phyloP scores from a whole-genome alignment of 306 rosid species.

The Carpinus fangiana region DNA sequence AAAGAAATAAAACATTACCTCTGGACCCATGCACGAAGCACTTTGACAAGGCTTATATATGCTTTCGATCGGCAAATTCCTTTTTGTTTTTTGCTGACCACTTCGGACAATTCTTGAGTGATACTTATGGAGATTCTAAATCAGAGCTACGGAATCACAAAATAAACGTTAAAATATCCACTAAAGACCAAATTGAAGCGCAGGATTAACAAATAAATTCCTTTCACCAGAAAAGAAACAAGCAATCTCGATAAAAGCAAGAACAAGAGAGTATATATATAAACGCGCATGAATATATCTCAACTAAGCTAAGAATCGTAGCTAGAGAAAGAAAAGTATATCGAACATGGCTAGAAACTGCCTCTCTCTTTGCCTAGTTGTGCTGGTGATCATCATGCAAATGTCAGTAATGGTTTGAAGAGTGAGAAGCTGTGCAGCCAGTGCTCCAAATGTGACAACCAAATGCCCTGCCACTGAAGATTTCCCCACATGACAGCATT shows the following conservation, averaged over 20 bases:
- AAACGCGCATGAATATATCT: background rate
- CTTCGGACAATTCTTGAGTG: too few relatives aligned
- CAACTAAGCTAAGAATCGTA: background rate
- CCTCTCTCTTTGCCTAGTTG: constrained; percentile 13
- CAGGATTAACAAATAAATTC: too few relatives aligned
- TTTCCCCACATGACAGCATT: constrained; percentile 42
- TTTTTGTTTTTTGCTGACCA: too few relatives aligned
- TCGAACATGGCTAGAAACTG: constrained; percentile 1
- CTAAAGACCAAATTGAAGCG: background rate
- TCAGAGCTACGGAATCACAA: background rate
- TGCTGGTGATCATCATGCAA: background rate
- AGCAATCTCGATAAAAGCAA: constrained; percentile 8
- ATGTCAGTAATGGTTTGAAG: constrained; percentile 15
- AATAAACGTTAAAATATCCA: background rate
- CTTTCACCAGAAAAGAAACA: too few relatives aligned
- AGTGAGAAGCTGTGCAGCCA: constrained; percentile 37
- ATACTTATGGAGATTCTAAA: background rate
- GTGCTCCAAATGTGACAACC: constrained; percentile 32
- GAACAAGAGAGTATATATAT: constrained; percentile 5
- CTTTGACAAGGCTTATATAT: too few relatives aligned
- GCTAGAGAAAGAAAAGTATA: background rate
- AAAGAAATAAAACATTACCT: background rate
- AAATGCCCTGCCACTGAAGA: constrained; percentile 36
- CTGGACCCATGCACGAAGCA: background rate
- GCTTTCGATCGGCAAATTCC: too few relatives aligned